These are phyloP conservation scores for Raffaelea ambrosiae DNA, from an alignment of 2,329 filamentous ascomycete genomes.

Conservation along the genomic window DNA sequence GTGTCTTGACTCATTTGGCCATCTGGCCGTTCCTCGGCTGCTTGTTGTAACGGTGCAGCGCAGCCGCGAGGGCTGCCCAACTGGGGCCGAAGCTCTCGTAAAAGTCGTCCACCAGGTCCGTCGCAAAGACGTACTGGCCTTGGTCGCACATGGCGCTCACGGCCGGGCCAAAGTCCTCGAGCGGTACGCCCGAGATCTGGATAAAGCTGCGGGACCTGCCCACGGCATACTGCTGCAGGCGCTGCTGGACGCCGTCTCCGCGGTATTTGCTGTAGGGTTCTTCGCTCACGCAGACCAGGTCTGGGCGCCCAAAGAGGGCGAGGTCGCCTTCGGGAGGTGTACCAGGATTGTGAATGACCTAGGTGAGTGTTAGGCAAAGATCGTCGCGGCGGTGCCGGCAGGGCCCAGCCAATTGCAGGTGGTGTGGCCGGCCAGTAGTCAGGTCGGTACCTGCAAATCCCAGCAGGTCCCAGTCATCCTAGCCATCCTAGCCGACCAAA, in stretches of 20 bases:
- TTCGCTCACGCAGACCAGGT: slow-evolving; percentile 10
- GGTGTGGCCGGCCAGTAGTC: too few relatives aligned
- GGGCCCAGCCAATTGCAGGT: too few relatives aligned
- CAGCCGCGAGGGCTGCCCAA: slow-evolving; percentile 7
- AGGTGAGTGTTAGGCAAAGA: neutral
- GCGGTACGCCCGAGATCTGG: slow-evolving; percentile 3
- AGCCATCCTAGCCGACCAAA: too few relatives aligned
- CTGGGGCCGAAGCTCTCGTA: slow-evolving; percentile 11
- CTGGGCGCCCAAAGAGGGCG: slow-evolving; percentile 6
- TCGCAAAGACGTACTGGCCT: slow-evolving; percentile 9
- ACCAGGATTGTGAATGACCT: slow-evolving; percentile 12
- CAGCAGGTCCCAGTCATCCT: too few relatives aligned
- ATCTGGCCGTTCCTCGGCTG: too few relatives aligned
- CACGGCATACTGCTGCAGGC: neutral
- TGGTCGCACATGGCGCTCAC: slow-evolving; percentile 5
- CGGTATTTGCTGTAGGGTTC: slow-evolving; percentile 5
- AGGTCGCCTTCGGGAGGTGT: slow-evolving; percentile 10
- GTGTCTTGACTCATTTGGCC: too few relatives aligned
- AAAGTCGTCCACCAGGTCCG: slow-evolving; percentile 9
- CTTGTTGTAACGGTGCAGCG: neutral
- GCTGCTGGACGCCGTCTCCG: slow-evolving; percentile 4
- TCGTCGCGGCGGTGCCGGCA: too few relatives aligned
- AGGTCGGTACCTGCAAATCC: too few relatives aligned
- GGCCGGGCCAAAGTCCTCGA: neutral
- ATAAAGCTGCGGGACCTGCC: neutral